These are phyloP conservation scores for Chondrostereum purpureum DNA, from an alignment of 1,284 basidiomycete species.

Conservation along the genomic window DNA sequence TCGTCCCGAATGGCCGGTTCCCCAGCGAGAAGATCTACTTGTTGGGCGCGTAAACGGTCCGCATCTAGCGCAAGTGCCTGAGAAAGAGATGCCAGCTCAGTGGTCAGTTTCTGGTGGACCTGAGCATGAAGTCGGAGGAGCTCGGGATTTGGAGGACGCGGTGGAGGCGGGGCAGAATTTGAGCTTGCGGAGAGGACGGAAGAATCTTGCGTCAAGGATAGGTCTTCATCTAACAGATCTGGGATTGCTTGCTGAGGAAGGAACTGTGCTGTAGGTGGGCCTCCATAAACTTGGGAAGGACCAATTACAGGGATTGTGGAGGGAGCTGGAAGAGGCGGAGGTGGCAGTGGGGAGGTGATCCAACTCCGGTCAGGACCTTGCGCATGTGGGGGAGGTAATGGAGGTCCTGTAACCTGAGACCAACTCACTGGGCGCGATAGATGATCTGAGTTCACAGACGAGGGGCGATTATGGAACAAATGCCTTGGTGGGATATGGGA, in stretches of 20 bases:
- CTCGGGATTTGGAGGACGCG: slow-evolving; percentile 85
- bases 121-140: slow-evolving; percentile 79
- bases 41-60: slow-evolving; percentile 72
- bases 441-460: too few species aligned
- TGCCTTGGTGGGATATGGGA: slow-evolving; percentile 14
- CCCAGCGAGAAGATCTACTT: slow-evolving; percentile 80
- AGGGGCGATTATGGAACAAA: slow-evolving; percentile 14
- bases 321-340: too few species aligned
- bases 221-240: slow-evolving; percentile 49
- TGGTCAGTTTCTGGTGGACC: slow-evolving; percentile 70
- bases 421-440: slow-evolving; percentile 11
- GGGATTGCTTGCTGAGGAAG: slow-evolving; percentile 20
- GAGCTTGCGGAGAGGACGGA: slow-evolving; percentile 13
- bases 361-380: too few species aligned
- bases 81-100: slow-evolving; percentile 63
- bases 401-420: slow-evolving; percentile 1
- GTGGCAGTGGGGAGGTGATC: too few species aligned
- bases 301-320: slow-evolving; percentile 10
- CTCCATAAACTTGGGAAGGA: slow-evolving; percentile 11
- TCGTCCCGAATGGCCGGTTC: slow-evolving; percentile 93
- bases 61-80: slow-evolving; percentile 64
- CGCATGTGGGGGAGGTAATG: too few species aligned
- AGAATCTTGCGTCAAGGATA: slow-evolving; percentile 18
- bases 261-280: slow-evolving; percentile 19
- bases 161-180: slow-evolving; percentile 40